Conservation (phyloP, 2,329 filamentous ascomycete species). For the Chaetomiaceae sp. region DNA sequence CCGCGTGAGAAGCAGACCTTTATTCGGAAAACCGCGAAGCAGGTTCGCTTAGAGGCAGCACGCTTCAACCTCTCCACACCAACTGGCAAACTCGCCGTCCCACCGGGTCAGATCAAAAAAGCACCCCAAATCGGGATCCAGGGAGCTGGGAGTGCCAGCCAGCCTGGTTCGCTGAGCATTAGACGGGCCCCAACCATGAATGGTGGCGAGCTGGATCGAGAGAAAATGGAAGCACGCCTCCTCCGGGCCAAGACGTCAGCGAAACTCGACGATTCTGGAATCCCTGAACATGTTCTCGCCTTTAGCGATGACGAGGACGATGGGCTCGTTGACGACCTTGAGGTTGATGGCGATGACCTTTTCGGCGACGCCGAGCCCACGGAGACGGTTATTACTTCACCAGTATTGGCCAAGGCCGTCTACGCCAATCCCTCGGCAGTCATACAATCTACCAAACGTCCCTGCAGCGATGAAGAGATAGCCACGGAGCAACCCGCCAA, state of each 20-base stretch:
- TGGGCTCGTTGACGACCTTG: slow-evolving; percentile 20
- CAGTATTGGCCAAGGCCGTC: neutral
- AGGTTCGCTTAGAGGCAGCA: slow-evolving; percentile 50
- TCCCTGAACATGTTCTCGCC: slow-evolving; percentile 28
- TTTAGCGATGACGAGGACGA: slow-evolving; percentile 32
- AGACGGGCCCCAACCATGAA: neutral
- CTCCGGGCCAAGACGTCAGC: slow-evolving; percentile 31
- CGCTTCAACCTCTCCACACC: slow-evolving; percentile 45
- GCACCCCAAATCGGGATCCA: slow-evolving; percentile 53
- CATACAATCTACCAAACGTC: neutral
- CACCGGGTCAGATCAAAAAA: slow-evolving; percentile 39
- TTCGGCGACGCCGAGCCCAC: slow-evolving; percentile 10
- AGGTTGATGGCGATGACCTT: slow-evolving; percentile 14
- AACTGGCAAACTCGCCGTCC: slow-evolving; percentile 33
- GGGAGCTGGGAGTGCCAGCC: slow-evolving; percentile 44
- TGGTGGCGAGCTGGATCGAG: slow-evolving; percentile 18
- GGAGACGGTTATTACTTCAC: neutral
- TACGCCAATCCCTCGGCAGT: neutral
- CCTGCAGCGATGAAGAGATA: neutral
- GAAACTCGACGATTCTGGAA: neutral
- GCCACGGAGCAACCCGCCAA: neutral
- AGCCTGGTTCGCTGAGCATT: slow-evolving; percentile 32
- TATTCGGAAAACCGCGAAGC: slow-evolving; percentile 52
- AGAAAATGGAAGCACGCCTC: slow-evolving; percentile 37
- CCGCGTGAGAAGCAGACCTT: slow-evolving; percentile 50